Percentiles rank a stretch among this genome's conserved stretches.
phyloP scores from a whole-genome alignment of 208 protist genomes.

The Phytomonas francai region DNA sequence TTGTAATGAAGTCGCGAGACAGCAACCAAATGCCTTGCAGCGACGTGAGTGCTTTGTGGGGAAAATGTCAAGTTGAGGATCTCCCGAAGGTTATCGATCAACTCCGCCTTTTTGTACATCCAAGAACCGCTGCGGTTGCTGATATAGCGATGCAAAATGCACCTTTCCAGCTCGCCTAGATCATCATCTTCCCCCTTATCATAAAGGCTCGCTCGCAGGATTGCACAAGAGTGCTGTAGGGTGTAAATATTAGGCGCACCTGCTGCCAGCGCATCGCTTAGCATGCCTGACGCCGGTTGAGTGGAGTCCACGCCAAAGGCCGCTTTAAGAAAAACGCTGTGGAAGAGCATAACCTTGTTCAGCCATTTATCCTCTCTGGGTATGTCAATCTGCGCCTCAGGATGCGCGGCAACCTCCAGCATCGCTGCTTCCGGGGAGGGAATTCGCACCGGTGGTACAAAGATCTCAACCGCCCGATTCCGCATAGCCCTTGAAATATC shows the following conservation, averaged over 20 bases:
- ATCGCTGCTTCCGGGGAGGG: slow-evolving; percentile 38
- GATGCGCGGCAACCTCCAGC: neutral
- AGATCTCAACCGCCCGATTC: slow-evolving; percentile 98
- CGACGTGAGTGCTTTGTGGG: neutral
- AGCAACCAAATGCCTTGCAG: too few relatives aligned
- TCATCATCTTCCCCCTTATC: slow-evolving; percentile 10
- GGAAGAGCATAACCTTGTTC: slow-evolving; percentile 42
- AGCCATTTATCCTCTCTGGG: slow-evolving; percentile 12
- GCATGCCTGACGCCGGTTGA: slow-evolving; percentile 24
- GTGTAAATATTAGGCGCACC: slow-evolving; percentile 85
- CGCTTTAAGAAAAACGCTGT: slow-evolving; percentile 53
- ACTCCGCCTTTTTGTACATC: slow-evolving; percentile 29
- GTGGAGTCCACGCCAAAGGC: slow-evolving; percentile 69
- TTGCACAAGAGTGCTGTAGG: slow-evolving; percentile 45
- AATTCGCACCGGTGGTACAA: slow-evolving; percentile 68
- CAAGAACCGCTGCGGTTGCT: slow-evolving; percentile 77
- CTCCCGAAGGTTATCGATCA: slow-evolving; percentile 28
- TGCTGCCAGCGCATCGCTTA: slow-evolving; percentile 62
- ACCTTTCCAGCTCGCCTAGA: slow-evolving; percentile 17
- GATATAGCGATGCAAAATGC: slow-evolving; percentile 71
- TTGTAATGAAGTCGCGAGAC: too few relatives aligned
- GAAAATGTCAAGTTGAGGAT: slow-evolving; percentile 8
- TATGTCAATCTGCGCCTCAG: neutral
- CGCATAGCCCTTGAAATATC: slow-evolving; percentile 99
- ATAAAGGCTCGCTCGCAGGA: slow-evolving; percentile 22